A percentile compares a stretch with the other conserved stretches of the same genome.
These are phyloP conservation scores for Capsicum chinense DNA, from an alignment of 257 asterid genomes.

Conservation along the genomic window DNA sequence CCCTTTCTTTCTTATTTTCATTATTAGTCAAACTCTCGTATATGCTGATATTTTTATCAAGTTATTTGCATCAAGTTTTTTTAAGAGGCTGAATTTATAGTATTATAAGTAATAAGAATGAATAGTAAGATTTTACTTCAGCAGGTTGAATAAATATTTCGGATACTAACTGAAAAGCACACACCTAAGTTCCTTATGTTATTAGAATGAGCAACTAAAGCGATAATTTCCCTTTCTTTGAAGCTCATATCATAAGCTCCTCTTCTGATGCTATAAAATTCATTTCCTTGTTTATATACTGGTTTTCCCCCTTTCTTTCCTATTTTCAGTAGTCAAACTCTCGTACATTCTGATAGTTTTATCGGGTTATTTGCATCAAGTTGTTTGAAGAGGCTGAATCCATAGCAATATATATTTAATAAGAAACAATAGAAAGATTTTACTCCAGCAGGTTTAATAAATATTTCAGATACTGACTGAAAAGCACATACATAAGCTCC, in stretches of 20 bases:
- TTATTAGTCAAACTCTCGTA: neutral
- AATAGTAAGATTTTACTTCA: neutral
- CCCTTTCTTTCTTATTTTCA: neutral
- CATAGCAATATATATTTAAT: neutral
- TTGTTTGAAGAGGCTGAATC: neutral
- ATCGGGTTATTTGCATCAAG: neutral
- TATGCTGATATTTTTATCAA: neutral
- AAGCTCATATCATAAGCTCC: too few species aligned
- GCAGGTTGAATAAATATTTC: slow-evolving; percentile 17
- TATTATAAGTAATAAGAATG: neutral
- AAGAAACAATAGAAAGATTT: slow-evolving; percentile 15
- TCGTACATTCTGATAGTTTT: neutral
- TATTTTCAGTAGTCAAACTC: neutral
- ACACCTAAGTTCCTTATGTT: neutral
- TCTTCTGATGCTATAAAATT: neutral
- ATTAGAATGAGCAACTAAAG: neutral
- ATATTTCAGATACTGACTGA: slow-evolving; percentile 21
- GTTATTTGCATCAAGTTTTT: neutral
- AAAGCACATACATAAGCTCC: slow-evolving; percentile 1
- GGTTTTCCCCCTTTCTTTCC: slow-evolving; percentile 23
- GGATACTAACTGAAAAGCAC: slow-evolving; percentile 14
- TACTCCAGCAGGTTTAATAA: neutral
- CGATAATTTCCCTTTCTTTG: too few species aligned
- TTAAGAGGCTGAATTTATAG: slow-evolving; percentile 14
- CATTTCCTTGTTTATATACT: slow-evolving; percentile 16